Conservation (phyloP, 495 filamentous ascomycete genomes). For the Paragyromitra xinjiangensis region DNA sequence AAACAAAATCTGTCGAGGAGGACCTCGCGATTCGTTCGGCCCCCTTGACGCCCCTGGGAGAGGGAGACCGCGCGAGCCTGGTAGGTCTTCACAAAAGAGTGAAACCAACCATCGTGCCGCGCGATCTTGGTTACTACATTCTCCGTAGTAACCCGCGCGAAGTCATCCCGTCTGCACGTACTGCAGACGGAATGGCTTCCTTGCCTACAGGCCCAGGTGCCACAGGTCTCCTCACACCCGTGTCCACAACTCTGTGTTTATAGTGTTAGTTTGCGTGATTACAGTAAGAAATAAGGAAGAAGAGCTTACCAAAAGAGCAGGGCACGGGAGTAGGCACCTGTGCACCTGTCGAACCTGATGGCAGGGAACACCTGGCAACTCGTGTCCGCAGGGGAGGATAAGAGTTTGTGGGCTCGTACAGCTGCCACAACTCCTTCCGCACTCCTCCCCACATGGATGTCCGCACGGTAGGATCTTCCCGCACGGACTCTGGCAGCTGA, state of each 20-base stretch:
- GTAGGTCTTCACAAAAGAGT: slow-evolving; percentile 28
- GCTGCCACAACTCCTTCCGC: slow-evolving; percentile 19
- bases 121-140: slow-evolving; percentile 17
- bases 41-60: slow-evolving; percentile 34
- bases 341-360: slow-evolving; percentile 27
- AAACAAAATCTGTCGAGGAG: slow-evolving; percentile 30
- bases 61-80: slow-evolving; percentile 33
- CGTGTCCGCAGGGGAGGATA: slow-evolving; percentile 29
- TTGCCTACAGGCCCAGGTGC: slow-evolving; percentile 34
- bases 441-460: slow-evolving; percentile 23
- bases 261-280: neutral
- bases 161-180: neutral
- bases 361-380: slow-evolving; percentile 23
- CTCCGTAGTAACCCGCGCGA: slow-evolving; percentile 13
- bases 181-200: slow-evolving; percentile 16
- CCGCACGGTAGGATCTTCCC: slow-evolving; percentile 7
- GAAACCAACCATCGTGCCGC: slow-evolving; percentile 28
- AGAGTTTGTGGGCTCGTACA: slow-evolving; percentile 8
- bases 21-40: slow-evolving; percentile 28
- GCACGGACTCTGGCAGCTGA: slow-evolving; percentile 33
- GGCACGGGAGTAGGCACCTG: slow-evolving; percentile 19
- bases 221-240: slow-evolving; percentile 26
- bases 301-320: slow-evolving; percentile 20
- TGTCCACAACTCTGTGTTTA: slow-evolving; percentile 15
- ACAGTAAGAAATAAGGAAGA: neutral